Base-by-base conservation (phyloP, 331 rosid genomes). In the Malus hybrid region DNA sequence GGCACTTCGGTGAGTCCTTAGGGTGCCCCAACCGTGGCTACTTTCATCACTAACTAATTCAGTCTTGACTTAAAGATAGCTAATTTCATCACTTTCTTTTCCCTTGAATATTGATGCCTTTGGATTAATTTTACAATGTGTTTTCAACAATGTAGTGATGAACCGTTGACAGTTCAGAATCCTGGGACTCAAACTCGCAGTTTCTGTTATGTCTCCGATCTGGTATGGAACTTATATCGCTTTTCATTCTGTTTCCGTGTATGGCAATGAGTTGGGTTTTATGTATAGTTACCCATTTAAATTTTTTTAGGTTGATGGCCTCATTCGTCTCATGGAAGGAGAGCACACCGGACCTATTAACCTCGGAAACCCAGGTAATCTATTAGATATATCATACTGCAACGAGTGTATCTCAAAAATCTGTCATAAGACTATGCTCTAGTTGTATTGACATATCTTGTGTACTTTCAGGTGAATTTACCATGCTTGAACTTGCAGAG, bases 171-270 rank as follows among this genome's bases (percentile, higher is more conserved):
- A 0, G 97, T 93, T 83, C 98, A 93, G 76, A 76, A 86, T 59
- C 98, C 98, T 2, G 98, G 98, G 81, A 90, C 98, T 27, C 98
- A 93, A 72, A 93, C 98, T 76, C 94, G 98, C 64, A 91, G 98
- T 83, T 93, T 93, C 87, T 93, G 98, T 70, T 93, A 78, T 76
- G 98, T 93, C 77, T 90, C 96, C 56, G 97, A 93, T 83, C 82
- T 93, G 97, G 98, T 93, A 79, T 73, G 62, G 78, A 48, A n/a
- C 67, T 34, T 55, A 5, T 27, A 15, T 73, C 57, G 42, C 56
- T 44, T 77, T 32, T 65, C 54, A 10, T 62, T 28, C 36, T 42
- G 18, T 16, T 69, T 36, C 20, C 44, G 10, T 69, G 69, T 67
- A 29, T 48, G 77, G 56, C 24, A 71, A n/a, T 61, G 54, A 65